Evolutionary conservation across 129 eudicot genomes (phyloP).

Genomic region (Gnaphalium uliginosum): DNA sequence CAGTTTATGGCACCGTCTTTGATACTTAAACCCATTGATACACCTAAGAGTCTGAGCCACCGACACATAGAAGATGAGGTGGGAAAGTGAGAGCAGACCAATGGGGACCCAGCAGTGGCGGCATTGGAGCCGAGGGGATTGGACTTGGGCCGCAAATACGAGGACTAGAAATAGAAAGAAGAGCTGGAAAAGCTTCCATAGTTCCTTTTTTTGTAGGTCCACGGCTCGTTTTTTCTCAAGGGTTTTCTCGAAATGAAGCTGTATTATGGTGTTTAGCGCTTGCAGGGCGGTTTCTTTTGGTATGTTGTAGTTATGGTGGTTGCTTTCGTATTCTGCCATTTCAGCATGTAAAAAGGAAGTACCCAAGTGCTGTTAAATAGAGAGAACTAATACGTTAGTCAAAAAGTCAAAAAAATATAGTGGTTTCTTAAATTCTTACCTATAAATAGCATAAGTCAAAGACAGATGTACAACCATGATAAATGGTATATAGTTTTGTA

Average conservation of each 20-base stretch:
- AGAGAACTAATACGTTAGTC: background rate
- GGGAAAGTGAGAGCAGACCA: constrained; percentile 67
- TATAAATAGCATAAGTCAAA: constrained; percentile 12
- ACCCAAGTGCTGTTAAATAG: background rate
- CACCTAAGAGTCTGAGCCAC: constrained; percentile 97
- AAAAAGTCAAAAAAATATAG: background rate
- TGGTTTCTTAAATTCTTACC: background rate
- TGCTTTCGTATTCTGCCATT: constrained; percentile 80
- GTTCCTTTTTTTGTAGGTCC: constrained; percentile 86
- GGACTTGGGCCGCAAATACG: constrained; percentile 56
- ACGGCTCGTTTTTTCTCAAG: constrained; percentile 88
- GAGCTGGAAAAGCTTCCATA: constrained; percentile 77
- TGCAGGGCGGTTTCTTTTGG: constrained; percentile 83
- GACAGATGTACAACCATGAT: constrained; percentile 22
- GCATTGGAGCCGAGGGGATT: constrained; percentile 78
- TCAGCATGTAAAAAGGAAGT: constrained; percentile 20
- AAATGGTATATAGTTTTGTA: background rate
- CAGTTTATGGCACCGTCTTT: constrained; percentile 87
- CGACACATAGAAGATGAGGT: constrained; percentile 84
- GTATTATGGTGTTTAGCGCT: constrained; percentile 93
- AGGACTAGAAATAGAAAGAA: constrained; percentile 80
- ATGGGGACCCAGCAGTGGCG: constrained; percentile 96
- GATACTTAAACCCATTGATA: constrained; percentile 97
- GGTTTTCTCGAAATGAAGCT: constrained; percentile 98
- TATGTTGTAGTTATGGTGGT: constrained; percentile 51